These are phyloP conservation scores for Prosopis cineraria DNA, from an alignment of 306 rosid genomes.

Conservation along the genomic window DNA sequence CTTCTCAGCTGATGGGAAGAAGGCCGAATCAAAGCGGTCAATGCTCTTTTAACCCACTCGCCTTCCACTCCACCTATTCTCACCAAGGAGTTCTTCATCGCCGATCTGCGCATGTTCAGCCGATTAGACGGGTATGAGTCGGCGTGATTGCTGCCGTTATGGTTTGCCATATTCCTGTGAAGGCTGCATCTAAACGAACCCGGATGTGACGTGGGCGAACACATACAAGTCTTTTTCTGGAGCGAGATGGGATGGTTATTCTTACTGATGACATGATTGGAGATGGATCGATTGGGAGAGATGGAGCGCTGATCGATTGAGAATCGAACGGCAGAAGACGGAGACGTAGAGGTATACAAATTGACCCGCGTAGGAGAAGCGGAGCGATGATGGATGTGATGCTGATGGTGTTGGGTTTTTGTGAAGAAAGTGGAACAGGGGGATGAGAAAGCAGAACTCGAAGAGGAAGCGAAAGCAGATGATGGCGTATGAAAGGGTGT, in stretches of 20 bases:
- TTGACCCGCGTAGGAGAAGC: conserved; percentile 93
- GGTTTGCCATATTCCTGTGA: conserved; percentile 52
- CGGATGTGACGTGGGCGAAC: conserved; percentile 90
- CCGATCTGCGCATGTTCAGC: conserved; percentile 91
- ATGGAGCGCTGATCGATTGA: conserved; percentile 74
- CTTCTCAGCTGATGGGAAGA: conserved; percentile 88
- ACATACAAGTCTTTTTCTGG: conserved; percentile 80
- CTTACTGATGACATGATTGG: conserved; percentile 58
- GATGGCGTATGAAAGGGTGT: conserved; percentile 51
- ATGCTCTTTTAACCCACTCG: conserved; percentile 87
- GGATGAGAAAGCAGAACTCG: conserved; percentile 62
- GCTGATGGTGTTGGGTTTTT: conserved; percentile 33
- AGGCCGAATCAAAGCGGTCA: conserved; percentile 85
- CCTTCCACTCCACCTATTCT: conserved; percentile 95
- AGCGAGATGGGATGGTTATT: conserved; percentile 55
- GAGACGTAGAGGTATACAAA: conserved; percentile 43
- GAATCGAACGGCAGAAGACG: conserved; percentile 65
- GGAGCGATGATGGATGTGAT: conserved; percentile 56
- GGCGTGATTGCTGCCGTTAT: conserved; percentile 20
- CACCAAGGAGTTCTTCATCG: conserved; percentile 92
- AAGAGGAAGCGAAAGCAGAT: conserved; percentile 78
- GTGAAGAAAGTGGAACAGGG: conserved; percentile 52
- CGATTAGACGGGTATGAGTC: conserved; percentile 59
- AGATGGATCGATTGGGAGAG: conserved; percentile 76
- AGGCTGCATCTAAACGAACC: conserved; percentile 93